A percentile compares a stretch with the other conserved stretches of the same genome.
phyloP scores from a whole-genome alignment of 345 rosid species.

The Laguncularia racemosa region DNA sequence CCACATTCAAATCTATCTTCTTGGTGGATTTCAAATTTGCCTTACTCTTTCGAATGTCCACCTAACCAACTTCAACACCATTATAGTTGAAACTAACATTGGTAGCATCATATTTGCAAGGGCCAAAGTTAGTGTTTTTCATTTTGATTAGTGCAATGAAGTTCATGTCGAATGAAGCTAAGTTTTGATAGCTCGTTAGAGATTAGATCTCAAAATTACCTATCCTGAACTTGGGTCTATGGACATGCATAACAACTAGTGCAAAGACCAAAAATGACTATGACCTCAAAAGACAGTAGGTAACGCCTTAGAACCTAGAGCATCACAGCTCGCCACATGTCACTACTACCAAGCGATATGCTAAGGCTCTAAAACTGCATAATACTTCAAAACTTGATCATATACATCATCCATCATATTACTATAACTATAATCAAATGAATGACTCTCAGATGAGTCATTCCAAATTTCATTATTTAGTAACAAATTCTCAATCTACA shows the following conservation, averaged over 20 bases:
- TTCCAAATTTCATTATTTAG: too few species aligned
- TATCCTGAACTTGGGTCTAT: conserved; percentile 5
- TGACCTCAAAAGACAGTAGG: conserved; percentile 15
- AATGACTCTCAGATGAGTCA: too few species aligned
- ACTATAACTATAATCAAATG: too few species aligned
- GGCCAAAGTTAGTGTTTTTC: conserved; percentile 18
- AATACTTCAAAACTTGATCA: too few species aligned
- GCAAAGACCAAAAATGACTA: conserved; percentile 14
- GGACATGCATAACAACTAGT: conserved; percentile 13
- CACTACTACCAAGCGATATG: too few species aligned
- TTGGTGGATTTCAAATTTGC: conserved; percentile 16
- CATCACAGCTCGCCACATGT: too few species aligned
- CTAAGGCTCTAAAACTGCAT: too few species aligned
- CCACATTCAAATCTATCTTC: conserved; percentile 5
- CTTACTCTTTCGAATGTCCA: conserved; percentile 8
- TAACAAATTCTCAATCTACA: too few species aligned
- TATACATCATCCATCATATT: too few species aligned
- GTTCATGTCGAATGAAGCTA: conserved; percentile 5
- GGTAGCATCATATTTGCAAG: conserved; percentile 16
- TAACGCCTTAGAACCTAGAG: too few species aligned
- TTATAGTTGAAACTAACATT: conserved; percentile 4
- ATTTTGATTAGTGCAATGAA: conserved; percentile 7
- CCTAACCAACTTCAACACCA: conserved; percentile 4
- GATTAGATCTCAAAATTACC: conserved; percentile 1
- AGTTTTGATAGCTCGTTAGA: neutral